Evolutionary conservation across 352 stramenopile genomes (phyloP).

Genomic region (Globisporangium mamillatum): DNA sequence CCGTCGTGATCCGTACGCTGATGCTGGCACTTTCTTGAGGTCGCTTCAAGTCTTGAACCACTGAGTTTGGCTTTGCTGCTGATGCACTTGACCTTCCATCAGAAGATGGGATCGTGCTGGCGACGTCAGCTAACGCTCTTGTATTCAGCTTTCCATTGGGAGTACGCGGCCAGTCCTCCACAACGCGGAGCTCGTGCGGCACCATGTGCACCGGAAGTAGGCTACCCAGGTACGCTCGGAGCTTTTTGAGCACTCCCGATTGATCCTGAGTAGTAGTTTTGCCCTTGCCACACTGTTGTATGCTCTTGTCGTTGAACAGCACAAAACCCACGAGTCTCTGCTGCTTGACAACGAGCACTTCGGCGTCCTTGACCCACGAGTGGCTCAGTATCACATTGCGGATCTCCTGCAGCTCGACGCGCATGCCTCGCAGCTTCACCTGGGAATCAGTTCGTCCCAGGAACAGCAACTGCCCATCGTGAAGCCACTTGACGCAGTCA

Average conservation of each 20-base stretch:
- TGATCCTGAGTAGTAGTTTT: not conserved
- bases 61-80: not conserved
- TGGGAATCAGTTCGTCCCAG: slow-evolving; percentile 54
- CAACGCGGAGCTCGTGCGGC: slow-evolving; percentile 38
- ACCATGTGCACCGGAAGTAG: slow-evolving; percentile 69
- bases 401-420: slow-evolving; percentile 81
- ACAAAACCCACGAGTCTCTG: slow-evolving; percentile 47
- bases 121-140: slow-evolving; percentile 26
- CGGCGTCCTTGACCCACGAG: slow-evolving; percentile 33
- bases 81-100: not conserved
- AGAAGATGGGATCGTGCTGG: not conserved
- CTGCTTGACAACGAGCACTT: slow-evolving; percentile 39
- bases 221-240: slow-evolving; percentile 25
- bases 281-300: not conserved
- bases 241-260: slow-evolving; percentile 1
- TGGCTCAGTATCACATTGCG: slow-evolving; percentile 53
- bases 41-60: not conserved
- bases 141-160: slow-evolving; percentile 76
- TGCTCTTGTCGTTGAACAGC: slow-evolving; percentile 23
- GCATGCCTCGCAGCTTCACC: slow-evolving; percentile 80
- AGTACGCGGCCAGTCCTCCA: slow-evolving; percentile 53
- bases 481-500: slow-evolving; percentile 3
- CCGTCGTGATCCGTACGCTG: slow-evolving; percentile 27
- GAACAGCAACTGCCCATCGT: not conserved
- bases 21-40: slow-evolving; percentile 15